These are phyloP conservation scores for Cylindrodendrum hubeiense DNA, from an alignment of 2,329 filamentous ascomycete genomes.

Conservation along the genomic window DNA sequence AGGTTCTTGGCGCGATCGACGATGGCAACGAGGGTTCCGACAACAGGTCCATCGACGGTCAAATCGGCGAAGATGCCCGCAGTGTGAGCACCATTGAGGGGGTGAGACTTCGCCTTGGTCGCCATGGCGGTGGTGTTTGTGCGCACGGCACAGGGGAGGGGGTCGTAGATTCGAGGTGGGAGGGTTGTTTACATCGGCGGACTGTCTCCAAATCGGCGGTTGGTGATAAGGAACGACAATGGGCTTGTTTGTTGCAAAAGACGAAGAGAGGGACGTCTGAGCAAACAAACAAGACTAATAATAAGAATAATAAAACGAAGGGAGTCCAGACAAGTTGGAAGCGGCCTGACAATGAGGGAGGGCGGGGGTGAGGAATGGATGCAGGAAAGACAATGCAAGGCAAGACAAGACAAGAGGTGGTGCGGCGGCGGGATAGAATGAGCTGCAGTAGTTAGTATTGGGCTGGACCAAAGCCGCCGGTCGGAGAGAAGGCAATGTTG, in stretches of 20 bases:
- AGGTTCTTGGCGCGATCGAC: conserved; percentile 97
- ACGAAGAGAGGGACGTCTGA: conserved; percentile 16
- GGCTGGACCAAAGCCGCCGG: conserved; percentile 15
- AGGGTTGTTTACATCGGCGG: conserved; percentile 41
- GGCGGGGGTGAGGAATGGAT: conserved; percentile 2
- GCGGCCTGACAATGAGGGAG: conserved; percentile 17
- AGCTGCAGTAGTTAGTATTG: conserved; percentile 23
- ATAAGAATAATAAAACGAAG: conserved; percentile 10
- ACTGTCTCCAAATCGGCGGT: conserved; percentile 25
- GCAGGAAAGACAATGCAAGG: conserved; percentile 26
- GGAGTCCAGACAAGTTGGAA: conserved; percentile 15
- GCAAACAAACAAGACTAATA: conserved; percentile 19
- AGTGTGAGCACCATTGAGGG: conserved; percentile 78
- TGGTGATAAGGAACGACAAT: conserved; percentile 32
- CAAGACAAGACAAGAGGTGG: conserved; percentile 33
- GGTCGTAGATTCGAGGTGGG: conserved; percentile 10
- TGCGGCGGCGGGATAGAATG: conserved; percentile 27
- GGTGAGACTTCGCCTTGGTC: conserved; percentile 65
- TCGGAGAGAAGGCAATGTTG: conserved; percentile 19
- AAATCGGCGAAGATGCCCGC: conserved; percentile 96
- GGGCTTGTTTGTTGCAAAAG: conserved; percentile 3
- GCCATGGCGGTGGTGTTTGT: conserved; percentile 57
- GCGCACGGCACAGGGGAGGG: conserved; percentile 19
- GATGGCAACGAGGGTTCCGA: conserved; percentile 92
- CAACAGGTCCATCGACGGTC: conserved; percentile 90